Conservation (phyloP, 192 early-diverging fungal species). For the Thamnidium elegans region DNA sequence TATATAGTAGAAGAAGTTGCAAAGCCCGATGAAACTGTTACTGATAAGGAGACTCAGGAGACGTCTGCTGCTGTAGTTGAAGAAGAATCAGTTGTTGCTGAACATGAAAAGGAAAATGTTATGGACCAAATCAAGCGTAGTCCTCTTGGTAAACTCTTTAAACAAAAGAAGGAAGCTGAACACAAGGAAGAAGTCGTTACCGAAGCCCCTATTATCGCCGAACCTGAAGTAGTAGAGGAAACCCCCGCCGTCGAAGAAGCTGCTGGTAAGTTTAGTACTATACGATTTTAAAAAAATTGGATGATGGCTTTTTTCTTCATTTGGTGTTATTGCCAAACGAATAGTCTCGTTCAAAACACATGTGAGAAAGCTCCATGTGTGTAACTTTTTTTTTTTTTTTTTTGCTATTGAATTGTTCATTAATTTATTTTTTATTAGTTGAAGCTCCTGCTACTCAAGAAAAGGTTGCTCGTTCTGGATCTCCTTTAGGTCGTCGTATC, state of each 20-base stretch:
- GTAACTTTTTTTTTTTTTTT: conserved; percentile 4
- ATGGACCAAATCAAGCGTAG: conserved; percentile 26
- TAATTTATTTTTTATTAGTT: neutral
- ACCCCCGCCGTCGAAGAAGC: conserved; percentile 7
- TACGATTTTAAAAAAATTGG: neutral
- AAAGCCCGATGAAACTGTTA: neutral
- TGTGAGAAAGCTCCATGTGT: conserved; percentile 1
- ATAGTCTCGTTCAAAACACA: neutral
- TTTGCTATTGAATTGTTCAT: neutral
- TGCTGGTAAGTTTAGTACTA: conserved; percentile 1
- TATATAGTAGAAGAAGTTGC: neutral
- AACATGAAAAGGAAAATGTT: conserved; percentile 14
- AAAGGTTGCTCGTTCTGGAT: conserved; percentile 25
- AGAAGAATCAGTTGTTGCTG: conserved; percentile 13
- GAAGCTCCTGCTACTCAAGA: conserved; percentile 17
- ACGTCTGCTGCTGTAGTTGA: conserved; percentile 1
- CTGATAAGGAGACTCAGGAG: neutral
- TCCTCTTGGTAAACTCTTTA: conserved; percentile 25
- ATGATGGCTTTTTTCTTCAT: neutral
- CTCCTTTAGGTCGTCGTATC: conserved; percentile 28
- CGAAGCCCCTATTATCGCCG: neutral
- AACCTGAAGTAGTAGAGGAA: conserved; percentile 13
- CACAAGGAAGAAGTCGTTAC: neutral
- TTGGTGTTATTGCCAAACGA: neutral
- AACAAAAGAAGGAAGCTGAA: conserved; percentile 16